Conservation (phyloP, 1,284 basidiomycete species). For the Microbotryum lychnidis-dioicae region DNA sequence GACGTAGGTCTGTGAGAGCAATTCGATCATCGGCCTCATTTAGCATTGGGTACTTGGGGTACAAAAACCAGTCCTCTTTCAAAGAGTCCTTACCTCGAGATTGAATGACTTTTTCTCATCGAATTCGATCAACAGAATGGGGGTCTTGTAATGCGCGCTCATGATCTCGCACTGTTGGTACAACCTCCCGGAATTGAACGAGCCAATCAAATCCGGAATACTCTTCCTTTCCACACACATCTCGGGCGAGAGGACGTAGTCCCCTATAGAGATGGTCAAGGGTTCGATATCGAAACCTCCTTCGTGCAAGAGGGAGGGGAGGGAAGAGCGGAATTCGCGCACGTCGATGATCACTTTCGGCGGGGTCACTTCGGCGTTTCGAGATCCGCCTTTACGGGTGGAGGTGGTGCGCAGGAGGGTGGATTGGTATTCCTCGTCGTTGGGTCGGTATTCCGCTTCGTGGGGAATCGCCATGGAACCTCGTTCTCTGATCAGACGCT, state of each 20-base stretch:
- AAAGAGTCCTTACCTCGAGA: conserved; percentile 54
- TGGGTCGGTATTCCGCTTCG: conserved; percentile 58
- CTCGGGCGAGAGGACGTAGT: conserved; percentile 90
- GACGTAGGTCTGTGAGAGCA: conserved; percentile 26
- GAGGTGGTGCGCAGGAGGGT: conserved; percentile 74
- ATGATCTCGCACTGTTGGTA: conserved; percentile 97
- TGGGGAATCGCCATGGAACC: conserved; percentile 88
- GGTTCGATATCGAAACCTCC: conserved; percentile 74
- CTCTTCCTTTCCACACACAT: conserved; percentile 96
- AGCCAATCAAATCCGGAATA: conserved; percentile 77
- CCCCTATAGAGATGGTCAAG: conserved; percentile 85
- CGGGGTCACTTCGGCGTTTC: conserved; percentile 52
- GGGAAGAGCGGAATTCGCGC: conserved; percentile 86
- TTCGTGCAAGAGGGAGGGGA: conserved; percentile 84
- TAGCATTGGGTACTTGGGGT: too few relatives aligned
- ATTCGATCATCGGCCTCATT: too few relatives aligned
- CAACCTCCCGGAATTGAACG: conserved; percentile 89
- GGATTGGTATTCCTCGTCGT: conserved; percentile 39
- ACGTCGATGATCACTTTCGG: conserved; percentile 85
- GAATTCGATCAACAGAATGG: conserved; percentile 93
- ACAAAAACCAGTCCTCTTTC: neutral
- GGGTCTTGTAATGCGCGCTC: conserved; percentile 91
- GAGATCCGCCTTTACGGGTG: conserved; percentile 56
- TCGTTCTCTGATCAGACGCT: conserved; percentile 83
- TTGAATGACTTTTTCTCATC: conserved; percentile 95